These are phyloP conservation scores for Pythium utonaiense DNA, from an alignment of 352 stramenopile genomes.

Conservation along the genomic window DNA sequence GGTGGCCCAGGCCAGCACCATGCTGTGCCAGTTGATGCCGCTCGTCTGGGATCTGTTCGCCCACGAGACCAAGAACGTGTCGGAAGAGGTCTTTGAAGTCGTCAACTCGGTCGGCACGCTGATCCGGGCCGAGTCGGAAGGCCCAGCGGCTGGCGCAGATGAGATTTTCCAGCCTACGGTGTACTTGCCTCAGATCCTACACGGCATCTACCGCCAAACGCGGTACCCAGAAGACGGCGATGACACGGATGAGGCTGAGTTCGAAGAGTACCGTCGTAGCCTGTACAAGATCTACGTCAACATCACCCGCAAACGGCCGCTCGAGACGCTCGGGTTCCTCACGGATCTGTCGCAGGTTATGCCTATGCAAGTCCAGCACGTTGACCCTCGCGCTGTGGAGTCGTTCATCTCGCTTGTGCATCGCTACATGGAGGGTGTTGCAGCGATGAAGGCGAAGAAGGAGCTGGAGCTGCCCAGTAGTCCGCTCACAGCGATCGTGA, in stretches of 20 bases:
- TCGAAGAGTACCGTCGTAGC: conserved; percentile 80
- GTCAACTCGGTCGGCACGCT: conserved; percentile 75
- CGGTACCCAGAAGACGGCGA: conserved; percentile 71
- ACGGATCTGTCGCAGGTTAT: conserved; percentile 57
- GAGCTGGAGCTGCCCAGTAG: conserved; percentile 63
- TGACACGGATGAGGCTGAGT: conserved; percentile 77
- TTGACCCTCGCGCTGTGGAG: conserved; percentile 62
- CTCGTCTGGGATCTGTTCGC: conserved; percentile 81
- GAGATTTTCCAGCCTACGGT: conserved; percentile 73
- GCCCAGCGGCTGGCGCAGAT: conserved; percentile 19
- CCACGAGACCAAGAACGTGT: conserved; percentile 80
- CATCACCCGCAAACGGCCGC: conserved; percentile 65
- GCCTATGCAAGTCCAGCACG: conserved; percentile 44
- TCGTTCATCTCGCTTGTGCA: conserved; percentile 81
- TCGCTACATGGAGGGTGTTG: conserved; percentile 79
- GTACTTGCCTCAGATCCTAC: conserved; percentile 75
- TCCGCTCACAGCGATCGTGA: conserved; percentile 60
- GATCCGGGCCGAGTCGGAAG: conserved; percentile 48
- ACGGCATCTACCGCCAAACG: conserved; percentile 82
- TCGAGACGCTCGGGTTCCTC: conserved; percentile 68
- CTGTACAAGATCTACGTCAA: conserved; percentile 89
- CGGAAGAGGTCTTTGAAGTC: conserved; percentile 84
- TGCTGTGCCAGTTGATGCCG: conserved; percentile 73
- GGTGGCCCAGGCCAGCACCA: conserved; percentile 46
- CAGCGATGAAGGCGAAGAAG: conserved; percentile 53